Evolutionary conservation across 2,329 filamentous ascomycete genomes (phyloP), one percentile per base, ranked within the genome.

Genomic region (Lachnellula subtilissima): DNA sequence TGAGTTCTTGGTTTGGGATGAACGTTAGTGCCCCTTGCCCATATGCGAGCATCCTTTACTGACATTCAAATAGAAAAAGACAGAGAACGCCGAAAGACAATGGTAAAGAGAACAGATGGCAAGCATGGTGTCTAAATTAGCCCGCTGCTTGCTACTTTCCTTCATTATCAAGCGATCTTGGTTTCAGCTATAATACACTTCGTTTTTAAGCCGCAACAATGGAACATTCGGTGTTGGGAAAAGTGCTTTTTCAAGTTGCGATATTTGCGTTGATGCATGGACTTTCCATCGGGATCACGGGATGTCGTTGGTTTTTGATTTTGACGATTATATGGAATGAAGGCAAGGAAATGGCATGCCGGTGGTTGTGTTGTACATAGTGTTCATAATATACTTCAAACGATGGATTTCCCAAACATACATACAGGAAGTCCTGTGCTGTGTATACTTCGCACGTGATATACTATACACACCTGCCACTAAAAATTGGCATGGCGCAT

Each of bases 1-100:
- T 71, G 94, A 97, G 74, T 97, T 97, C 76, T 79, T 97, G 70
- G 82, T 92, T 17, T 96, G 90, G 74, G 91, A 96, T 72, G 81
- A 85, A 76, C 82, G 84, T 87, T 79, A 73, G 84, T 74, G 22
- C 9, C 40, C 11, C 25, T 12, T 15, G 17, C 22, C 32, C 25
- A 8, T 49, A 48, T 35, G 4, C 23, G 22, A 17, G 35, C 68
- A 23, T 63, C 28, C 35, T 48, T 59, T 65, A 56, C 72, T 81
- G 65, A 81, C 68, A 52, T 35, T 55, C 14, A 28, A 58, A 69
- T 63, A 88, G 86, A 74, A 62, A 88, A 86, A 74, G 86, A 89
- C 65, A 82, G 83, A 73, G 75, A 82, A 69, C 79, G 87, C 66
- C 81, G 84, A 74, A 82, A 82, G 65, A 65, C 85, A 66, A 88